A percentile compares a stretch with the other conserved stretches of the same genome.
Conservation (phyloP, 2,329 filamentous ascomycete species). For the Leptographium flavum region DNA sequence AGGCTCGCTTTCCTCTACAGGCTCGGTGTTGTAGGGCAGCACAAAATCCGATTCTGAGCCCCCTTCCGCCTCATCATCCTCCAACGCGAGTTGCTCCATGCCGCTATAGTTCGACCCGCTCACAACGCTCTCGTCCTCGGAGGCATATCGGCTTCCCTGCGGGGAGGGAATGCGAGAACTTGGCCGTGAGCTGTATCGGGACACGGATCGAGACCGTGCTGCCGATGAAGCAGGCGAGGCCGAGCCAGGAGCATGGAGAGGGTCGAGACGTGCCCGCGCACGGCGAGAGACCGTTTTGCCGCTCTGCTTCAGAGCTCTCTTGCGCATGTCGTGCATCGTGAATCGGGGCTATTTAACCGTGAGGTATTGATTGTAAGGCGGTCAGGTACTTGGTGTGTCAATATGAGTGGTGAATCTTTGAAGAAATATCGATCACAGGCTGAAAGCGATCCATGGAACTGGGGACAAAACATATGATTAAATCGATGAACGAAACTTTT, state of each 20-base stretch:
- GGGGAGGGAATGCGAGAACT: conserved; percentile 46
- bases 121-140: conserved; percentile 42
- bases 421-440: too few species aligned
- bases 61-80: background rate
- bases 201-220: conserved; percentile 41
- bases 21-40: conserved; percentile 41
- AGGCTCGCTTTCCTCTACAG: conserved; percentile 32
- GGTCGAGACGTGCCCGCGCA: conserved; percentile 41
- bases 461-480: too few species aligned
- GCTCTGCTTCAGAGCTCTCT: conserved; percentile 54
- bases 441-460: background rate
- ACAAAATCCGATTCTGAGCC: conserved; percentile 32
- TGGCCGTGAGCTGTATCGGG: conserved; percentile 27
- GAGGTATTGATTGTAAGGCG: background rate
- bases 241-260: conserved; percentile 41
- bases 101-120: background rate
- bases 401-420: background rate
- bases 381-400: background rate
- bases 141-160: conserved; percentile 39
- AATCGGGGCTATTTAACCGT: background rate
- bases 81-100: background rate
- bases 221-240: conserved; percentile 45
- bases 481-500: too few species aligned
- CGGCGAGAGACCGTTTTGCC: conserved; percentile 61
- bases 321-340: conserved; percentile 48